A percentile compares a stretch with the other conserved stretches of the same genome.
Evolutionary conservation across 495 filamentous ascomycete species (phyloP).

Genomic region (Lichina pygmaea): DNA sequence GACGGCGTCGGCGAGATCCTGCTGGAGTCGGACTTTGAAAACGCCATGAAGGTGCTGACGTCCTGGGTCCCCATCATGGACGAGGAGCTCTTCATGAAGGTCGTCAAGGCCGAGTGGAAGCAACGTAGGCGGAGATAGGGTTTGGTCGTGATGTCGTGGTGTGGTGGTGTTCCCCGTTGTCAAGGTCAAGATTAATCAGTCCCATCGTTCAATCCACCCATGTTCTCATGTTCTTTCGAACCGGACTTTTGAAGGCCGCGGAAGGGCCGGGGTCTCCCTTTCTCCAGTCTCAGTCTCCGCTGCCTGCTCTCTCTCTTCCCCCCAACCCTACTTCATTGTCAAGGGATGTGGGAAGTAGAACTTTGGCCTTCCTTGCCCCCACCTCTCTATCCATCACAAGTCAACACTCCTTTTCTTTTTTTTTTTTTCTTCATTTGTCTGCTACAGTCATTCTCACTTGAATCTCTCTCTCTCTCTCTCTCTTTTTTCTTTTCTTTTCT

Average conservation of each 20-base stretch:
- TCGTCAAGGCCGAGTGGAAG: constrained; percentile 81
- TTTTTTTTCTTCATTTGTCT: not conserved
- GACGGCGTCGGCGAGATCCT: constrained; percentile 79
- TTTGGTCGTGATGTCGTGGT: no score
- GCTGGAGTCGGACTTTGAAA: constrained; percentile 87
- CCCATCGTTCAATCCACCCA: not conserved
- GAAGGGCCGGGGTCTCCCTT: no score
- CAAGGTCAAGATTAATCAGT: no score
- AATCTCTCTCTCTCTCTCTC: not conserved
- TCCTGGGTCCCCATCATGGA: constrained; percentile 90
- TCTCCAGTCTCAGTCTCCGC: no score
- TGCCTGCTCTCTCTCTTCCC: no score
- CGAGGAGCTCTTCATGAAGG: constrained; percentile 81
- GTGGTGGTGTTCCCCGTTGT: no score
- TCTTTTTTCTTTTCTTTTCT: not conserved
- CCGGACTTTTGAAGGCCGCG: no score
- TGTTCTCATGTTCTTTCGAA: not conserved
- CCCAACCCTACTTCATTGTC: no score
- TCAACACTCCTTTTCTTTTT: not conserved
- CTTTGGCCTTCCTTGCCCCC: no score
- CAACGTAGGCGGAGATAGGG: constrained; percentile 20
- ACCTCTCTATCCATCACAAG: no score
- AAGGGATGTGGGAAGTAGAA: no score
- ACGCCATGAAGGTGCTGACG: constrained; percentile 91
- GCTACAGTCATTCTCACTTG: not conserved